Conservation (phyloP, 2,329 filamentous ascomycete genomes). For the Ilyonectria robusta region DNA sequence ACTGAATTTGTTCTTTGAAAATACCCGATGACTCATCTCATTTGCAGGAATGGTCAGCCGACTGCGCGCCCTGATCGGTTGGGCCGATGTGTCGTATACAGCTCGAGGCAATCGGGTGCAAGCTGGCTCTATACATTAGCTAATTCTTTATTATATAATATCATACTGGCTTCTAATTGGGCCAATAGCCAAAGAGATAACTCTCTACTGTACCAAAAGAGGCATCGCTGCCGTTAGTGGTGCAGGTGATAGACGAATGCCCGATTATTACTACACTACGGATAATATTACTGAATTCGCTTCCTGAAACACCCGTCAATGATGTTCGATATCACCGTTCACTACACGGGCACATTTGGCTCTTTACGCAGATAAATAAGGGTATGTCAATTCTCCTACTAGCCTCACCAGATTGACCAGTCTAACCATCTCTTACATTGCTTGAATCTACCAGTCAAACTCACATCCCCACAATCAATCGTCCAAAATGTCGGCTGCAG, state of each 20-base stretch:
- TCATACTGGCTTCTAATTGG: not conserved
- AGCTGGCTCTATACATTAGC: not conserved
- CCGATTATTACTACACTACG: not conserved
- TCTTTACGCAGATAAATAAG: not conserved
- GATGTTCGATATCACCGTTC: not conserved
- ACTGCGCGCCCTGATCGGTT: not conserved
- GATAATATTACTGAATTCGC: slow-evolving; percentile 8
- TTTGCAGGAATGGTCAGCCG: not conserved
- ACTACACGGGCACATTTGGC: not conserved
- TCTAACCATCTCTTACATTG: not conserved
- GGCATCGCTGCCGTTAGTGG: not conserved
- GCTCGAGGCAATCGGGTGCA: not conserved
- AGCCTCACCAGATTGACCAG: not conserved
- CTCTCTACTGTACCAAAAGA: not conserved
- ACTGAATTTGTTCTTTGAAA: not conserved
- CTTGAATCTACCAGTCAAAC: not conserved
- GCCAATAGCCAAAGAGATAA: not conserved
- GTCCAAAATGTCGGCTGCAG: slow-evolving; percentile 5
- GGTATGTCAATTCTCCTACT: not conserved
- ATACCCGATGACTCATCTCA: not conserved
- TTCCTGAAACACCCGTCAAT: not conserved
- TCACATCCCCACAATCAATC: not conserved
- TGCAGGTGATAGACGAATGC: not conserved
- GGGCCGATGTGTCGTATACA: not conserved
- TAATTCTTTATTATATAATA: not conserved